A percentile compares a stretch with the other conserved stretches of the same genome.
phyloP scores from a whole-genome alignment of 176 grass and related monocot species.

The Avena sativa region DNA sequence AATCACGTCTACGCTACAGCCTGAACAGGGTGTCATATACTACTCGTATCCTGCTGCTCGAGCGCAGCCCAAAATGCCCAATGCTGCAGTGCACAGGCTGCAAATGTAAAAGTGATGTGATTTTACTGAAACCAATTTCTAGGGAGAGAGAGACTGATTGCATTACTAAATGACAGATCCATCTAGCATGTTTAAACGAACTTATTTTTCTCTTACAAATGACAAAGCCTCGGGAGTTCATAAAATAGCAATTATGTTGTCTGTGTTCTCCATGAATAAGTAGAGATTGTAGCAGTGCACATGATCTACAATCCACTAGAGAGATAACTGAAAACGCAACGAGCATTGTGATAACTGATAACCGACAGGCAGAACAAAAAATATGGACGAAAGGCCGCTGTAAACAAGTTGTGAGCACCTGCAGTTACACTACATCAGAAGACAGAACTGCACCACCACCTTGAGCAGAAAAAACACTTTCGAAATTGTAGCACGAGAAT shows the following conservation, averaged over 20 bases:
- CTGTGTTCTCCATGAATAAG: background rate
- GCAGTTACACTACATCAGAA: background rate
- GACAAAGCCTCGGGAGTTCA: too few species aligned
- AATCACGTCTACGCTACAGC: conserved; percentile 30
- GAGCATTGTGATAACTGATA: background rate
- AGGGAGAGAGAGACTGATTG: background rate
- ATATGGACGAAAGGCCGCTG: background rate
- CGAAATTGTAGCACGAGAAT: conserved; percentile 22
- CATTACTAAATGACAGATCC: background rate
- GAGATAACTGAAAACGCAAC: background rate
- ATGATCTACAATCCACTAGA: background rate
- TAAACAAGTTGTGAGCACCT: background rate
- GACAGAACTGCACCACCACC: conserved; percentile 5
- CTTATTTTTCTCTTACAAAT: too few species aligned
- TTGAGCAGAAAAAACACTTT: background rate
- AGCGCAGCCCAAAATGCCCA: too few species aligned
- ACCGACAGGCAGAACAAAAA: background rate
- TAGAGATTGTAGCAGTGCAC: background rate
- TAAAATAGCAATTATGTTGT: background rate
- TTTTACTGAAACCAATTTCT: background rate
- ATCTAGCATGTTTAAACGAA: background rate
- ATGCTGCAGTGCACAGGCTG: background rate
- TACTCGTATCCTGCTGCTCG: background rate
- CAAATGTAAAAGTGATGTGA: background rate
- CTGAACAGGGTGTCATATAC: background rate